Evolutionary conservation across 1,139 yeast species (phyloP), one percentile per base, ranked within the genome.

Genomic region (Yamadazyma aaseri): DNA sequence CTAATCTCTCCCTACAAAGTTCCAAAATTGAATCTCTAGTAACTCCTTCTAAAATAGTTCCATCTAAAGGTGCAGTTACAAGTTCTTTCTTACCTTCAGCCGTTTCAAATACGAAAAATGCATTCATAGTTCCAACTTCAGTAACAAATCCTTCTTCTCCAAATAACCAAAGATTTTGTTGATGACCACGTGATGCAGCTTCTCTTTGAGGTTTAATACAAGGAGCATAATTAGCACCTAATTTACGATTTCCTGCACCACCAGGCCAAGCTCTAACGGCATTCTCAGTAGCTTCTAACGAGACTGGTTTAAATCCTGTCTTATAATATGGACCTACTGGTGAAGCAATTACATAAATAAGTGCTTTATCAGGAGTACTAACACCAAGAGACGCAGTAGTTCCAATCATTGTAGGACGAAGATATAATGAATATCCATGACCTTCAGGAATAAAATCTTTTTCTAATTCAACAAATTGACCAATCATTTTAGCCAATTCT

Each of bases 221-320:
- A 37, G 97, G 96, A 28, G 97, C 97, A 58, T 92, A 92, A 69
- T 92, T 92, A 41, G 96, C 97, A 60, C 98, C 98, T 52, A 92
- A 77, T 68, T 92, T 92, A 64, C 79, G 82, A 73, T 89, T 82
- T 63, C 98, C 98, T 45, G 81, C 89, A 59, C 97, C 98, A 54
- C 96, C 96, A 53, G 97, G 97, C 97, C 97, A 92, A 11, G 98
- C 97, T 67, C 97, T 83, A 17, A 90, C 92, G 31, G 95, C 95
- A 50, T 86, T 80, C 56, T 86, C 95, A 22, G 96, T 87, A 47
- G 97, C 97, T 67, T 90, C 96, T 42, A 92, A 72, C 38, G 80
- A 73, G 33, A 92, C 96, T 22, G 97, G 96, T 64, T 89, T 87
- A 79, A 90, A 90, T 6, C 96, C 96, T 11, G 95, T 81, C 50